phyloP scores from a whole-genome alignment of 257 asterid genomes.

The Ophiorrhiza pumila region DNA sequence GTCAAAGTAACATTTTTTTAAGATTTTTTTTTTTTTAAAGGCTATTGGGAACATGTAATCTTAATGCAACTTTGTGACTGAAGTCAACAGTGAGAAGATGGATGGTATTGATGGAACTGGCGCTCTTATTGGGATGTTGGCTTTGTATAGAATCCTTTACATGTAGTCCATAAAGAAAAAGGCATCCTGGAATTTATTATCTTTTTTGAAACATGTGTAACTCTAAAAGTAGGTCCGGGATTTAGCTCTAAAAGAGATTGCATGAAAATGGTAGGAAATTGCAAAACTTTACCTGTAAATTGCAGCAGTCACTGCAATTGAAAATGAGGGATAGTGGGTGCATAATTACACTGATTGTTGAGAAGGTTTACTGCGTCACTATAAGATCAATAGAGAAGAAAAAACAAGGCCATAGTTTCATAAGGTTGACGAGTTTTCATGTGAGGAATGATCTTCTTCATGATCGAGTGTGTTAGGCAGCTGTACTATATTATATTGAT shows the following conservation, averaged over 20 bases:
- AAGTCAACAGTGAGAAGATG: background rate
- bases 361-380: background rate
- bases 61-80: background rate
- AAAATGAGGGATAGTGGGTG: background rate
- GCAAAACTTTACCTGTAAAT: no score
- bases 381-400: background rate
- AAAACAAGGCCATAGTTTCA: background rate
- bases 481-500: background rate
- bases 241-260: background rate
- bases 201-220: background rate
- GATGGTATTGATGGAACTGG: no score
- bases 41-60: background rate
- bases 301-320: background rate
- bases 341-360: no score
- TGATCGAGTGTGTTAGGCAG: background rate
- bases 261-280: background rate
- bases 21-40: background rate
- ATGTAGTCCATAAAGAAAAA: background rate
- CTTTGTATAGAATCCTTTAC: conserved; percentile 1
- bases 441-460: background rate
- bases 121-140: background rate
- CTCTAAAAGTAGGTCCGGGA: background rate
- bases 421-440: background rate
- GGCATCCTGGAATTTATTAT: background rate
- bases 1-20: background rate